Conservation (phyloP, 192 early-diverging fungal genomes). For the Endogone sp. region DNA sequence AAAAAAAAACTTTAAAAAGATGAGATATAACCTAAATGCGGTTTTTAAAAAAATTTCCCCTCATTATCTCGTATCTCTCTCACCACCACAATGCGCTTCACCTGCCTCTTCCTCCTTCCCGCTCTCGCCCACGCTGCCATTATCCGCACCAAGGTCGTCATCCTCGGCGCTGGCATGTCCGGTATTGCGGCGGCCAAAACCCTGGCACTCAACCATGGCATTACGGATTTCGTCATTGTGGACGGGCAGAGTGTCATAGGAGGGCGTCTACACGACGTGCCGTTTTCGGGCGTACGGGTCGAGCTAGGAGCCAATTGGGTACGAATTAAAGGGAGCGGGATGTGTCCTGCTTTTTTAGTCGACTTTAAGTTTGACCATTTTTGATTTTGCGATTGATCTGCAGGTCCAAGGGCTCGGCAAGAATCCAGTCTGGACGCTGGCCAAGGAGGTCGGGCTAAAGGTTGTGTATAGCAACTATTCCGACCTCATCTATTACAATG, state of each 20-base stretch:
- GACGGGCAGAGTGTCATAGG: constrained; percentile 28
- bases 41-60: too few relatives aligned
- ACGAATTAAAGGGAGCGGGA: not conserved
- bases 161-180: constrained; percentile 34
- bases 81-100: too few relatives aligned
- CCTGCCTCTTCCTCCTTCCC: not conserved
- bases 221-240: constrained; percentile 34
- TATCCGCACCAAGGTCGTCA: constrained; percentile 31
- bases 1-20: too few relatives aligned
- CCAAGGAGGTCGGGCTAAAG: constrained; percentile 23
- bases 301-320: constrained; percentile 38
- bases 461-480: constrained; percentile 23
- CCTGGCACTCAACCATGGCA: constrained; percentile 12
- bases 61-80: too few relatives aligned
- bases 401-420: constrained; percentile 34
- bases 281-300: constrained; percentile 22
- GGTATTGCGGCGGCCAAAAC: constrained; percentile 29
- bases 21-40: too few relatives aligned
- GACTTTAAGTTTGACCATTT: too few relatives aligned
- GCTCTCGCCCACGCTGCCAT: not conserved
- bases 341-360: not conserved
- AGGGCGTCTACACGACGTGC: constrained; percentile 26
- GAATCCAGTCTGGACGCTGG: constrained; percentile 34
- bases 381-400: too few relatives aligned
- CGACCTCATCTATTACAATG: constrained; percentile 23